Base-by-base conservation (phyloP, 2,329 filamentous ascomycete species). In the Calonectria fujianensis region DNA sequence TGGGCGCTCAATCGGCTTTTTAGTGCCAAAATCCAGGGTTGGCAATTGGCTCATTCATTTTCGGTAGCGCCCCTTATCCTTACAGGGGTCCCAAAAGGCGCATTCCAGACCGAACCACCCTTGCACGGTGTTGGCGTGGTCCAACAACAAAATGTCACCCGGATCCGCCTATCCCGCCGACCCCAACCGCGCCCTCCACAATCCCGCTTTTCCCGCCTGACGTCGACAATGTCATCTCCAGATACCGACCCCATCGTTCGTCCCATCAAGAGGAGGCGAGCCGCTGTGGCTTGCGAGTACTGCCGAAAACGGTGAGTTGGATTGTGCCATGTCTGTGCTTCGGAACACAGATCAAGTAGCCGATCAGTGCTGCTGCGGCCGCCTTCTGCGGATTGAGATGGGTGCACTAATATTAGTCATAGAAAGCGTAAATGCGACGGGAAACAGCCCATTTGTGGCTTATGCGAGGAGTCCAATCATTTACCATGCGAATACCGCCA, bases 261-360 rank as follows among this genome's bases (percentile, higher is more conserved):
- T 41, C 37, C 77, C 57, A 50, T 59, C 13, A 79, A 79, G 73
- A 74, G 77, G 77, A 79, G 77, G 74, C 75, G 77, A 73, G 77
- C 77, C 74, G 77, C 77, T 74, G 77, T 79, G 13, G 77, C 77
- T 7, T 79, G 77, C n/a, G 79, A 79, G 45, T 79, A 79, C 50
- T 79, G 77, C 7, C 75, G 35, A 79, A 76, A 61, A 79, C 54
- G 77, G 77, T 77, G 39, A 13, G 52, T 39, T 6, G 18, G 20
- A 29, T 11, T 32, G 16, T 8, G 16, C 16, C 24, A 18, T 31
- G 14, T 18, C 7, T 9, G 20, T 45, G 8, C 29, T 18, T 63
- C 59, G 59, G 59, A 7, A n/a, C n/a, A 4, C 37, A 63, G 24
- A 45, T 63, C 37, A 63, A 29, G 35, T 3, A 18, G 8, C 59